Conservation (phyloP, 371 early-diverging fungal species). For the Smittium culicis region DNA sequence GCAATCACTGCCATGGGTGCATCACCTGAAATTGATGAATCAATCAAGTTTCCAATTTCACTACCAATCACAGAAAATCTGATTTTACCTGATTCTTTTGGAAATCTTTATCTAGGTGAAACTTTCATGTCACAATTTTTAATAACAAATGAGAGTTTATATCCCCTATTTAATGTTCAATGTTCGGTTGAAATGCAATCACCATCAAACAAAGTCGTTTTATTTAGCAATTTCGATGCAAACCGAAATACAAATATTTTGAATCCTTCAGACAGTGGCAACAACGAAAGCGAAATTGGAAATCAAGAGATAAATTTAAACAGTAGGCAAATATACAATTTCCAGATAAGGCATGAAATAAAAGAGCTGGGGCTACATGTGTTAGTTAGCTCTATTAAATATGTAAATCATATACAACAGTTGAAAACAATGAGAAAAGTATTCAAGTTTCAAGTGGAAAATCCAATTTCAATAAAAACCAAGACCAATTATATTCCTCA, state of each 20-base stretch:
- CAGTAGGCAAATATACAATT: conserved; percentile 37
- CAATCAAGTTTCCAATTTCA: conserved; percentile 12
- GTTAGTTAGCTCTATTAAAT: conserved; percentile 76
- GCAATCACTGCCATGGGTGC: too few species aligned
- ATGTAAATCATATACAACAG: conserved; percentile 46
- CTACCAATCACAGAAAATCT: conserved; percentile 41
- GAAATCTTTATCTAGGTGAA: conserved; percentile 88
- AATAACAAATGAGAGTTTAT: conserved; percentile 65
- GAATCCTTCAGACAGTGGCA: neutral
- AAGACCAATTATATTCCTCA: conserved; percentile 56
- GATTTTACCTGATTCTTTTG: conserved; percentile 57
- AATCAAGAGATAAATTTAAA: conserved; percentile 22
- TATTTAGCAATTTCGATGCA: conserved; percentile 15
- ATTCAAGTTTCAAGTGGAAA: conserved; percentile 89
- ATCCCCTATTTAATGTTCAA: conserved; percentile 45
- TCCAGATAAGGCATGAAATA: conserved; percentile 65
- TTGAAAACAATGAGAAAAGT: conserved; percentile 69
- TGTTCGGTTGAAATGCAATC: conserved; percentile 83
- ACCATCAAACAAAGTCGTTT: conserved; percentile 28
- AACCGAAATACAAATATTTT: neutral
- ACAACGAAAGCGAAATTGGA: conserved; percentile 11
- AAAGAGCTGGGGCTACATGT: conserved; percentile 88
- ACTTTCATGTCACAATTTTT: conserved; percentile 76
- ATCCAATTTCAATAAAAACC: conserved; percentile 91
- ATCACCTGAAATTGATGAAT: conserved; percentile 19